Conservation (phyloP, 2,329 filamentous ascomycete species). For the Tetracladium maxilliforme region DNA sequence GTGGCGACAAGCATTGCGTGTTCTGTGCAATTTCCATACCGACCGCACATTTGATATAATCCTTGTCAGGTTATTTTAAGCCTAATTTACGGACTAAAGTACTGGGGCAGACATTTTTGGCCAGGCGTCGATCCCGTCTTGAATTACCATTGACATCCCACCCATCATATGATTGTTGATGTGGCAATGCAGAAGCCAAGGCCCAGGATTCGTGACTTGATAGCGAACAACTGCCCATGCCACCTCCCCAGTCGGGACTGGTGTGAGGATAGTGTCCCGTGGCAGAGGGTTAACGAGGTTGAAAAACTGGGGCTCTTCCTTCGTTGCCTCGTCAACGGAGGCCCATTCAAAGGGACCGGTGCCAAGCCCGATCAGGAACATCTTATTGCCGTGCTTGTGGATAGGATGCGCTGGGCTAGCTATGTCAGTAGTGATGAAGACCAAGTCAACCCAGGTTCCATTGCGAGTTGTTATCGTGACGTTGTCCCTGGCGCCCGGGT, state of each 20-base stretch:
- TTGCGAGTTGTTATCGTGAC: constrained; percentile 18
- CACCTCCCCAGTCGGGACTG: constrained; percentile 7
- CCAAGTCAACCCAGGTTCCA: constrained; percentile 20
- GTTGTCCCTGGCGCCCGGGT: constrained; percentile 10
- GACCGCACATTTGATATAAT: too few relatives aligned
- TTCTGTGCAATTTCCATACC: too few relatives aligned
- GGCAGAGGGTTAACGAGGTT: constrained; percentile 24
- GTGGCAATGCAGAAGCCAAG: constrained; percentile 33
- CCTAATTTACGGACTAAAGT: too few relatives aligned
- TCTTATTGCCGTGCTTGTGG: constrained; percentile 30
- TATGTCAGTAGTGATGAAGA: constrained; percentile 14
- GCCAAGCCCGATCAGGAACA: constrained; percentile 24
- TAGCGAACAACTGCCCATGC: constrained; percentile 28
- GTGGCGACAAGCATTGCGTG: too few relatives aligned
- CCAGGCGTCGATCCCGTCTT: constrained; percentile 31
- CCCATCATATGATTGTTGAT: constrained; percentile 29
- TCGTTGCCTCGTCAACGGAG: constrained; percentile 21
- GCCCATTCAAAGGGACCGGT: constrained; percentile 21
- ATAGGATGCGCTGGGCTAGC: constrained; percentile 20
- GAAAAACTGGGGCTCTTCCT: constrained; percentile 22
- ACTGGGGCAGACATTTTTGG: too few relatives aligned
- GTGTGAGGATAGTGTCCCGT: constrained; percentile 23
- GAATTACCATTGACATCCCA: constrained; percentile 28
- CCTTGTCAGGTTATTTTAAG: too few relatives aligned
- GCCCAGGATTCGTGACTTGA: constrained; percentile 26